These are phyloP conservation scores for Eragrostis curvula DNA, from an alignment of 176 grass and related monocot species.

Conservation along the genomic window DNA sequence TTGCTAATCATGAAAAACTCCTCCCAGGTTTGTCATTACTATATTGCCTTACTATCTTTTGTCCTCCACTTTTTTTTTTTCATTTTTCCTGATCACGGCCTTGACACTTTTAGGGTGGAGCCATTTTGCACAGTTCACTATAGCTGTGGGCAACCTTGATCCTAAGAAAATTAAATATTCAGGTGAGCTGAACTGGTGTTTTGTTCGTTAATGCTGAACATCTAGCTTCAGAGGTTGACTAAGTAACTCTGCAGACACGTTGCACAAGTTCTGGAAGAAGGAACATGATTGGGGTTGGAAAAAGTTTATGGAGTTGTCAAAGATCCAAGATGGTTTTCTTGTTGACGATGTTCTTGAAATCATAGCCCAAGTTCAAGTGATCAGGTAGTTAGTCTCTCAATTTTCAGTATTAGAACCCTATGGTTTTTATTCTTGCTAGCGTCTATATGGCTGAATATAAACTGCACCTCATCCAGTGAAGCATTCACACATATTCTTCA, in stretches of 20 bases:
- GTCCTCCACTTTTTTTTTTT: background rate
- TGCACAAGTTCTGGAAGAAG: slow-evolving; percentile 98
- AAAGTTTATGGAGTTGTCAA: slow-evolving; percentile 99
- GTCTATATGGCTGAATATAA: slow-evolving; percentile 17
- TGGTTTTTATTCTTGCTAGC: background rate
- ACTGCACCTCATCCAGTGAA: background rate
- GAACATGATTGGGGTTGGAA: slow-evolving; percentile 99
- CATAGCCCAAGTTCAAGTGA: slow-evolving; percentile 99
- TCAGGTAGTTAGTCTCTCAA: slow-evolving; percentile 63
- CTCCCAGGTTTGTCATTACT: slow-evolving; percentile 73
- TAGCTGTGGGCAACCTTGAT: slow-evolving; percentile 93
- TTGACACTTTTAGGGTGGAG: slow-evolving; percentile 80
- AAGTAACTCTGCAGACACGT: slow-evolving; percentile 75
- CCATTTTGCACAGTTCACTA: slow-evolving; percentile 97
- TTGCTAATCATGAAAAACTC: slow-evolving; percentile 95
- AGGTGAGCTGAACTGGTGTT: slow-evolving; percentile 49
- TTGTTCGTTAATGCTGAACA: slow-evolving; percentile 39
- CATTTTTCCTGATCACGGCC: background rate
- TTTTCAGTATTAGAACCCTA: slow-evolving; percentile 14
- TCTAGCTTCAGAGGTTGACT: slow-evolving; percentile 39
- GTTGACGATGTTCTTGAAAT: slow-evolving; percentile 83
- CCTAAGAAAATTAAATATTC: slow-evolving; percentile 99
- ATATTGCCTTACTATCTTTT: slow-evolving; percentile 36
- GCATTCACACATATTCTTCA: background rate
- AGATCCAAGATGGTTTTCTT: slow-evolving; percentile 93